Conservation (phyloP, 2,329 filamentous ascomycete species). For the Hortaea werneckii region DNA sequence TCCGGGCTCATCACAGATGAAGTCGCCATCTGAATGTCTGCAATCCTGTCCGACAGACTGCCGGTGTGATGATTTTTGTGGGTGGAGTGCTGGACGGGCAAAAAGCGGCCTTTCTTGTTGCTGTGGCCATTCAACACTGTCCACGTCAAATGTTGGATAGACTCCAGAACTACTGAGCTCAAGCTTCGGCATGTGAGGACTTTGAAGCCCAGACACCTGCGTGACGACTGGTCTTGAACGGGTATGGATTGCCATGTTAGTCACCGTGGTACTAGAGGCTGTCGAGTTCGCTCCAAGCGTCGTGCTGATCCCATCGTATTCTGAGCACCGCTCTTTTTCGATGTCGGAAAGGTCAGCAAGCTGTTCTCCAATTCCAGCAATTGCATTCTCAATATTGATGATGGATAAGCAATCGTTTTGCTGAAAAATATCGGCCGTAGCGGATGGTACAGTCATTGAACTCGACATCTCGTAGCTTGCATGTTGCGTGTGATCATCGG, state of each 20-base stretch:
- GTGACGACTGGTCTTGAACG: too few relatives aligned
- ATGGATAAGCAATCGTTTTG: constrained; percentile 5
- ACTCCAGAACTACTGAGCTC: too few relatives aligned
- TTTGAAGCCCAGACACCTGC: too few relatives aligned
- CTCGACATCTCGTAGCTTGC: not conserved
- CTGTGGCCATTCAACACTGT: too few relatives aligned
- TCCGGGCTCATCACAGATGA: not conserved
- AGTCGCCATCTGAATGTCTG: not conserved
- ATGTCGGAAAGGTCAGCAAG: constrained; percentile 4
- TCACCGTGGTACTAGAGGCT: too few relatives aligned
- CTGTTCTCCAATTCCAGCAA: constrained; percentile 6
- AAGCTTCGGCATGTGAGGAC: too few relatives aligned
- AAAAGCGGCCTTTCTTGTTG: too few relatives aligned
- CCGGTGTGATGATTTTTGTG: not conserved
- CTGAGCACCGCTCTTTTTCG: constrained; percentile 2
- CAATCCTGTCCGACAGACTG: too few relatives aligned
- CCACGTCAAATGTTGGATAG: too few relatives aligned
- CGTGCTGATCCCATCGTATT: constrained; percentile 2
- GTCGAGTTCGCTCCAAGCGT: too few relatives aligned
- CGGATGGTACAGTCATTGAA: not conserved
- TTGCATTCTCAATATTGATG: not conserved
- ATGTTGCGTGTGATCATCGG: not conserved
- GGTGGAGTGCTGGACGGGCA: too few relatives aligned
- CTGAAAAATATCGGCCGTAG: not conserved
- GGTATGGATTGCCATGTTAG: too few relatives aligned